Base-by-base conservation (phyloP, 169 alveolate genomes). In the Eimeria tenella region DNA sequence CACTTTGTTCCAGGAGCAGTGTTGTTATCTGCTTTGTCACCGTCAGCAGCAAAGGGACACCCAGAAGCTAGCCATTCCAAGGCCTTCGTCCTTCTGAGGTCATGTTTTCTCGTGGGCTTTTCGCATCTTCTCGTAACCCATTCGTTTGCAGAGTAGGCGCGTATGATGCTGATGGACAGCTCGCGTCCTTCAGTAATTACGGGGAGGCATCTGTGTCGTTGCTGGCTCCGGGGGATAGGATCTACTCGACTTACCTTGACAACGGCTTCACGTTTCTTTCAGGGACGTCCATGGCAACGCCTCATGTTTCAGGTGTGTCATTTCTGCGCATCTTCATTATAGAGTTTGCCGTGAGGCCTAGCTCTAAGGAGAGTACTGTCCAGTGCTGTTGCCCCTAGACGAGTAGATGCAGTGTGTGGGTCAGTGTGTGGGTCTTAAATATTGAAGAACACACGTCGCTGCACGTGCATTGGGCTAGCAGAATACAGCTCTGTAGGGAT, bases 271-370 rank as follows among this genome's bases (percentile, higher is more conserved):
- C 75, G 53, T 63, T 70, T 25, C 71, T 90, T n/a, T 96, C 97
- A 15, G 97, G 97, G 49, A 96, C 97, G 15, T 96, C 97, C 77
- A 96, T 96, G 97, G 97, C 97, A 13, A 77, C 97, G 7, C 97
- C 97, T 19, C 94, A 93, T 65, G 97, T 96, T 49, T 92, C 97
- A 23, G 97, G 97, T 83, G 94, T n/a, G 81, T 21, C 21, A n/a
- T 15, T 17, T 13, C 49, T n/a, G 82, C 21, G 58, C 42, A 31
- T 31, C 42, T 31, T 31, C 4, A 31, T 31, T 31, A 31, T 31
- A 0, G 42, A 31, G 42, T 31, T 31, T 31, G 42, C 2, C 2
- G 0, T 31, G 42, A 31, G 42, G 42, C 42, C 42, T 1, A 31
- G 42, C 42, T 31, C 42, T 31, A 2, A 31, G 42, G 42, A 31